These are phyloP conservation scores for Flaveria floridana DNA, from an alignment of 140 eudicot species.

Conservation along the genomic window DNA sequence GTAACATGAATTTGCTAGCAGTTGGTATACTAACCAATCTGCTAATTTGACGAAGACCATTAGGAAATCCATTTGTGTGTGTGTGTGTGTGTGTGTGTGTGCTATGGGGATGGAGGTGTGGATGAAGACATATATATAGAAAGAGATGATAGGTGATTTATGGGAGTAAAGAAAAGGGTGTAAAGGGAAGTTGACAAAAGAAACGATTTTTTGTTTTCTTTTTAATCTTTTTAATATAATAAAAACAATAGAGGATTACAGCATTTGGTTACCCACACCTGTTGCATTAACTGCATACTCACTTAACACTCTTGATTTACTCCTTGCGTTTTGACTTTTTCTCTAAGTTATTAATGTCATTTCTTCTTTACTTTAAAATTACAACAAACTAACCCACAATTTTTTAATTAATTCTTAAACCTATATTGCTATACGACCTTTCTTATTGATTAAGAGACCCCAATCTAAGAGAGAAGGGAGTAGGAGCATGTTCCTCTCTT, in stretches of 20 bases:
- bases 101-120: conserved; percentile 27
- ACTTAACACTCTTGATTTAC: conserved; percentile 28
- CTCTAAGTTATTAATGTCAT: conserved; percentile 11
- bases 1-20: conserved; percentile 56
- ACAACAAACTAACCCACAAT: too few species aligned
- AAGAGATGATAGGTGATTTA: conserved; percentile 35
- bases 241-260: conserved; percentile 23
- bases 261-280: conserved; percentile 64
- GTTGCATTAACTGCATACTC: conserved; percentile 45
- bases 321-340: conserved; percentile 29
- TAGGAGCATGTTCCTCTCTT: too few species aligned
- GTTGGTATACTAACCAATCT: conserved; percentile 62
- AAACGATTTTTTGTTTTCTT: conserved; percentile 33
- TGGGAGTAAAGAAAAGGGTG: conserved; percentile 33
- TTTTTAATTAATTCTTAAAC: too few species aligned
- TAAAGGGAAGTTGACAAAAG: conserved; percentile 48
- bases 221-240: neutral
- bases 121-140: conserved; percentile 20
- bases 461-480: too few species aligned
- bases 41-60: conserved; percentile 54
- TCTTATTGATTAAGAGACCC: too few species aligned
- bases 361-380: too few species aligned
- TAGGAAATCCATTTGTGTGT: conserved; percentile 56
- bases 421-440: too few species aligned
- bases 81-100: neutral